Evolutionary conservation across 176 grass and related monocot genomes (phyloP).

Genomic region (Triticum turgidum): DNA sequence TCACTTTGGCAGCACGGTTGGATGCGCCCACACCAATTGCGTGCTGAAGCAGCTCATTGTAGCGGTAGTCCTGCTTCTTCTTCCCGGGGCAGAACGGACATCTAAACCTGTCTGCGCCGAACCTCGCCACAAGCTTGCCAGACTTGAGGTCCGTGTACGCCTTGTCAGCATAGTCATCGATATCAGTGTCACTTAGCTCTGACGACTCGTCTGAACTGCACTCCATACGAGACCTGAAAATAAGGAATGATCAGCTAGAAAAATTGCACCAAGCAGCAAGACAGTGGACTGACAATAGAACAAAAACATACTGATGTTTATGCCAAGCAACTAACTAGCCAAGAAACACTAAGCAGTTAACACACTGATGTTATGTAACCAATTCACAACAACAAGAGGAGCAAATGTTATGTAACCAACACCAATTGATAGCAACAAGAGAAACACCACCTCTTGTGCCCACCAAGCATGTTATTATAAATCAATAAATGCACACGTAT

Average conservation of each 20-base stretch:
- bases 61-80: conserved; percentile 62
- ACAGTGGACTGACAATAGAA: background rate
- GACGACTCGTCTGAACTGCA: conserved; percentile 49
- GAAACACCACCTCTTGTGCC: no score
- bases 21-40: conserved; percentile 46
- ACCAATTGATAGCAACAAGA: no score
- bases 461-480: no score
- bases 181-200: conserved; percentile 55
- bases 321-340: background rate
- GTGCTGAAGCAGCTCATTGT: conserved; percentile 58
- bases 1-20: conserved; percentile 47
- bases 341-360: background rate
- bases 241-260: background rate
- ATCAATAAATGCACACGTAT: no score
- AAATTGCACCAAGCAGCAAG: background rate
- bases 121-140: conserved; percentile 20
- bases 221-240: conserved; percentile 40
- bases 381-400: background rate
- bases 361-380: background rate
- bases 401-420: no score
- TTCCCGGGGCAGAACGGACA: conserved; percentile 56
- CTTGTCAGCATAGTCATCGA: conserved; percentile 47
- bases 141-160: conserved; percentile 30
- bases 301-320: background rate
- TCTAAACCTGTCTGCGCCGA: conserved; percentile 31